A percentile compares a stretch with the other conserved stretches of the same genome.
phyloP scores from a whole-genome alignment of 768 basidiomycete genomes.

The Tulasnella sp. region DNA sequence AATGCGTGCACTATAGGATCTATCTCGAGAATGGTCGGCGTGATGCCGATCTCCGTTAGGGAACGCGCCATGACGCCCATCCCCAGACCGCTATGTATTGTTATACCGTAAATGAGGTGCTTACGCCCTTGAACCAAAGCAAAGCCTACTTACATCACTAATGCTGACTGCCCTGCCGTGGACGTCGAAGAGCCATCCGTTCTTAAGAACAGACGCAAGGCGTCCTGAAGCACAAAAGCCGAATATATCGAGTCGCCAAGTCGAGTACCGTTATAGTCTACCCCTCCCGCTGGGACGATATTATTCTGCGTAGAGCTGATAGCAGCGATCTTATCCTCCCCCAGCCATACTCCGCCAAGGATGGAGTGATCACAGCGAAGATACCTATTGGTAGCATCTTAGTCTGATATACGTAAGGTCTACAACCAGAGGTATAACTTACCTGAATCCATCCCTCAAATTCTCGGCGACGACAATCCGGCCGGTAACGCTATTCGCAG shows the following conservation, averaged over 20 bases:
- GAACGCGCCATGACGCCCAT: conserved; percentile 71
- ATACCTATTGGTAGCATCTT: conserved; percentile 30
- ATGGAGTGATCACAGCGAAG: conserved; percentile 47
- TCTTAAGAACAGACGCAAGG: conserved; percentile 55
- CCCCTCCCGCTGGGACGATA: conserved; percentile 35
- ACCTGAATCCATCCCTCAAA: conserved; percentile 20
- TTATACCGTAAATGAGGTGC: conserved; percentile 11
- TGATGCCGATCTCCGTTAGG: conserved; percentile 55
- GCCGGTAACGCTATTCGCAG: conserved; percentile 45
- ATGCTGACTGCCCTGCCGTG: conserved; percentile 40
- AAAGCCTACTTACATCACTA: conserved; percentile 52
- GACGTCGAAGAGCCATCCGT: conserved; percentile 18
- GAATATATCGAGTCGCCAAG: conserved; percentile 75
- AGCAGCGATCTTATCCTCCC: conserved; percentile 27
- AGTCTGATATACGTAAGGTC: not conserved
- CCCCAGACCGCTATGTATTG: conserved; percentile 64
- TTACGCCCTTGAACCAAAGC: conserved; percentile 17
- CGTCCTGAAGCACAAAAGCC: conserved; percentile 82
- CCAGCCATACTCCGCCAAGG: conserved; percentile 70
- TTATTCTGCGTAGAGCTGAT: conserved; percentile 29
- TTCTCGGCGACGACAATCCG: conserved; percentile 71
- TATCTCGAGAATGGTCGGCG: conserved; percentile 82
- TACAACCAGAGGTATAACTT: not conserved
- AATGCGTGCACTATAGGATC: conserved; percentile 84
- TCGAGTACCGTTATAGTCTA: conserved; percentile 33